A percentile compares a stretch with the other conserved stretches of the same genome.
phyloP scores from a whole-genome alignment of 2,329 filamentous ascomycete species.

The Claviceps cyperi region DNA sequence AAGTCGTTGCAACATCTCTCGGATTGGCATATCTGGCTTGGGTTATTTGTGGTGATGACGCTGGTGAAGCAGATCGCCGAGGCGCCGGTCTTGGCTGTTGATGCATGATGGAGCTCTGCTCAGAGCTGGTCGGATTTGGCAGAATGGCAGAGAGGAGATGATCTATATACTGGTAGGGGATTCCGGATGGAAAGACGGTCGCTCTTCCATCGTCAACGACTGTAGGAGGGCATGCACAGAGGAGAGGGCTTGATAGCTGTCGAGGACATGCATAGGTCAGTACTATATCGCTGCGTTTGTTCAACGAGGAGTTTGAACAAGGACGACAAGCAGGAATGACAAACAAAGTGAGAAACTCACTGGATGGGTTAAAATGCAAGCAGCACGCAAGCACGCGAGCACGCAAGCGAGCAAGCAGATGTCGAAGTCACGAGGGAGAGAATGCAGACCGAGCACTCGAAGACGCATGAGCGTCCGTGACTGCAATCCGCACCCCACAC shows the following conservation, averaged over 20 bases:
- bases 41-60: conserved; percentile 50
- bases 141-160: neutral
- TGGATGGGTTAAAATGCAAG: neutral
- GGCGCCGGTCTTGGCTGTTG: conserved; percentile 70
- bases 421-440: neutral
- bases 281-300: neutral
- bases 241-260: neutral
- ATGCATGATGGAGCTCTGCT: conserved; percentile 48
- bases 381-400: neutral
- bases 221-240: neutral
- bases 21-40: conserved; percentile 59
- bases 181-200: conserved; percentile 1
- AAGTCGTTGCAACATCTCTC: conserved; percentile 42
- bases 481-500: conserved; percentile 2
- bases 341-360: neutral
- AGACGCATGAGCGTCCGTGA: neutral
- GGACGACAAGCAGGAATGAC: neutral
- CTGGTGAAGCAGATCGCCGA: conserved; percentile 52
- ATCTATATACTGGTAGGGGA: neutral
- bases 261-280: neutral
- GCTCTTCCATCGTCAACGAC: conserved; percentile 6
- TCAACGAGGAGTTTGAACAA: neutral
- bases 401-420: neutral
- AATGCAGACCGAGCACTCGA: neutral
- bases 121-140: neutral